Evolutionary conservation across 2,329 filamentous ascomycete species (phyloP).

Genomic region (Calonectria crousiana): DNA sequence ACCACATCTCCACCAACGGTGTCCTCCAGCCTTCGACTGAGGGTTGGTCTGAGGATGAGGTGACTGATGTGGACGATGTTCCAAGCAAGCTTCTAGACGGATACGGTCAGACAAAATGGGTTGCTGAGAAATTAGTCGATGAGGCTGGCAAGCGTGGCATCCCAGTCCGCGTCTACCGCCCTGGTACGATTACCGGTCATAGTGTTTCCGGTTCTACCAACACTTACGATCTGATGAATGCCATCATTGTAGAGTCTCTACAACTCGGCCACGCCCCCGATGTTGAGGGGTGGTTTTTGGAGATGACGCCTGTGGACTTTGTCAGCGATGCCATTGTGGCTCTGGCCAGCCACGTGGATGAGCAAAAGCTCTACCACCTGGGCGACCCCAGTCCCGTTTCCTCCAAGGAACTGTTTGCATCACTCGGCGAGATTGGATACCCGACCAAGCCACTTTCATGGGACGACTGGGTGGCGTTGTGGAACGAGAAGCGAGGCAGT

Average conservation of each 20-base stretch:
- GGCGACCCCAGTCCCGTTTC: constrained; percentile 79
- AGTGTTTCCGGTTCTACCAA: constrained; percentile 81
- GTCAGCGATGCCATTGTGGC: constrained; percentile 81
- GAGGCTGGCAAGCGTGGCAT: constrained; percentile 77
- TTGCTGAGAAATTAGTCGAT: constrained; percentile 79
- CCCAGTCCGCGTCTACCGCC: constrained; percentile 78
- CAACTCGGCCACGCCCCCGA: constrained; percentile 78
- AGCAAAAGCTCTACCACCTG: constrained; percentile 78
- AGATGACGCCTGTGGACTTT: constrained; percentile 89
- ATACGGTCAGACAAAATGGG: constrained; percentile 87
- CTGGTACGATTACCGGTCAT: constrained; percentile 84
- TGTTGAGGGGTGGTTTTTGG: constrained; percentile 80
- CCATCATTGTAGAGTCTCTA: constrained; percentile 81
- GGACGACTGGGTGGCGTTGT: constrained; percentile 80
- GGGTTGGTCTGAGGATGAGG: constrained; percentile 78
- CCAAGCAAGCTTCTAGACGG: constrained; percentile 77
- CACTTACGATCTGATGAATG: constrained; percentile 82
- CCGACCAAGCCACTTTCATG: constrained; percentile 74
- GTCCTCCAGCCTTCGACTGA: constrained; percentile 78
- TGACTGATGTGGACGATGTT: constrained; percentile 76
- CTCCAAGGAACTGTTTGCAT: constrained; percentile 74
- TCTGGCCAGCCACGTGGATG: constrained; percentile 72
- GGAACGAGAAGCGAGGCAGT: constrained; percentile 77
- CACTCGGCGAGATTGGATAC: constrained; percentile 76
- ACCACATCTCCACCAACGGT: constrained; percentile 85